Evolutionary conservation across 768 basidiomycete genomes (phyloP), one percentile per base, ranked within the genome.

Genomic region (Royoungia palumana): DNA sequence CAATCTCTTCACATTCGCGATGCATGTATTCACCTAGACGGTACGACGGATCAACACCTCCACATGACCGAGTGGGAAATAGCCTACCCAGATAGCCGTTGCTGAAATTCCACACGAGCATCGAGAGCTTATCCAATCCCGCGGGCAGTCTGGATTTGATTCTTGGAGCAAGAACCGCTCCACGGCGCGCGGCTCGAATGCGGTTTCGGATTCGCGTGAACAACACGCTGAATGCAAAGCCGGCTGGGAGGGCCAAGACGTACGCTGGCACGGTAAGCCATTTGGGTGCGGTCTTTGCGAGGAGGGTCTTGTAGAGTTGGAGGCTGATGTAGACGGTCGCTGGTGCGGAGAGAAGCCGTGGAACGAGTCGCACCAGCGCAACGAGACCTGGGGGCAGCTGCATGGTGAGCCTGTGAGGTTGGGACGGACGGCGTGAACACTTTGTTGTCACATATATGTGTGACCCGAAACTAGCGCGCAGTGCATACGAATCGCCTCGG

Each of bases 81-180:
- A 2, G 49, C 72, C 7, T 50, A 75, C 81, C 78, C 17, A 72
- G 71, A 61, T 82, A 81, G 1, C 80, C 81, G 35, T 58, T 56
- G 4, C 64, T 62, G 45, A 71, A 73, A 27, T 72, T 69, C 42
- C 67, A 53, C 44, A 70, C 62, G 66, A 78, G 60, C 13, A 25
- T 48, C n/a, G 54, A 51, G 21, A 80, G 57, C 14, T 79, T 54
- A 50, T 81, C 80, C 4, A 77, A n/a, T 50, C 74, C 77, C 21
- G 77, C 79, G 6, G 71, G 63, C 59, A 53, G 66, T 35, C 63
- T 72, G 0, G 75, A 76, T 22, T 58, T 50, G 1, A 67, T 59
- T 16, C 50, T 61, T 1, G 76, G 77, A 0, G 74, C 62, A n/a
- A 76, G 60, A 10, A 73, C 71, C 24, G 80, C 80, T 4, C 79